These are phyloP conservation scores for Aspergillus sp. DNA, from an alignment of 2,329 filamentous ascomycete genomes.

Conservation along the genomic window DNA sequence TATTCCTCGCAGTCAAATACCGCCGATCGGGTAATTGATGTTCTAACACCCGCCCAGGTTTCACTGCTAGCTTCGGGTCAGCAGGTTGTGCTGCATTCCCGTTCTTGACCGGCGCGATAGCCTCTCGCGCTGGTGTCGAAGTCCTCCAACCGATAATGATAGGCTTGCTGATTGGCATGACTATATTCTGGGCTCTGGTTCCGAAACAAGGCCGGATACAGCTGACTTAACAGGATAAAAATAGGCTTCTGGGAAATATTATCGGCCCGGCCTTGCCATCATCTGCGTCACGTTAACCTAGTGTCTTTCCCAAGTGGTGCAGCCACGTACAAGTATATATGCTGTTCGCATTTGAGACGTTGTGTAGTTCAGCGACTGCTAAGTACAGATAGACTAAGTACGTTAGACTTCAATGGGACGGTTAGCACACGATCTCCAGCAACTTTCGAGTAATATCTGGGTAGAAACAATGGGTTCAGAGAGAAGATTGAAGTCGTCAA, in stretches of 20 bases:
- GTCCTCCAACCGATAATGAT: conserved; percentile 27
- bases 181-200: conserved; percentile 23
- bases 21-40: neutral
- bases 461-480: conserved; percentile 31
- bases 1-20: neutral
- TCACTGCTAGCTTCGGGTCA: conserved; percentile 24
- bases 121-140: conserved; percentile 23
- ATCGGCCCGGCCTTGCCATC: neutral
- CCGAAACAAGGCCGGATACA: conserved; percentile 14
- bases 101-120: conserved; percentile 25
- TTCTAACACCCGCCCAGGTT: conserved; percentile 16
- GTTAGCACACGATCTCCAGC: neutral
- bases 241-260: neutral
- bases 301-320: neutral
- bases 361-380: neutral
- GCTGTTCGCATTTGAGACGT: neutral
- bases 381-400: neutral
- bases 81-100: conserved; percentile 25
- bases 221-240: neutral
- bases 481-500: conserved; percentile 49
- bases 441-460: neutral
- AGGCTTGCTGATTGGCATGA: conserved; percentile 20
- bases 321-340: neutral
- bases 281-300: neutral
- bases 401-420: neutral